Evolutionary conservation across 139 green algal species (phyloP).

Genomic region (Chlamydomonas asymmetrica): DNA sequence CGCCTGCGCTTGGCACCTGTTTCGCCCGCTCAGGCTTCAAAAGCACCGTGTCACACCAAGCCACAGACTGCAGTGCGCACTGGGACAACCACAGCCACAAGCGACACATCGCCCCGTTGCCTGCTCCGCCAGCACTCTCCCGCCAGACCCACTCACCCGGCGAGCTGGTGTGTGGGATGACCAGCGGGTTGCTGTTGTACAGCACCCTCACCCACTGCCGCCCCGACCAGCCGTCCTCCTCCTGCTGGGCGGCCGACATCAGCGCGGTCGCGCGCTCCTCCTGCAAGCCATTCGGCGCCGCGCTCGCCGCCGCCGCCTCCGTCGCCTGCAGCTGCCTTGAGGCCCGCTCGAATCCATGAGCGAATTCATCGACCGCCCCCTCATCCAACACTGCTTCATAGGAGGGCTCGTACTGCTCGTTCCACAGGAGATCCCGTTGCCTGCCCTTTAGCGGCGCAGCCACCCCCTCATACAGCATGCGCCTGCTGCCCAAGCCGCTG

Average conservation of each 20-base stretch:
- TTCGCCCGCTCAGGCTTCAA: too few species aligned
- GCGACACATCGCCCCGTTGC: too few species aligned
- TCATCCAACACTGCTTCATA: not conserved
- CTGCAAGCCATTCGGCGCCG: not conserved
- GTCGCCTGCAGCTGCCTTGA: not conserved
- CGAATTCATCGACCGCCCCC: not conserved
- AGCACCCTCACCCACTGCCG: slow-evolving; percentile 24
- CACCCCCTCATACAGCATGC: too few species aligned
- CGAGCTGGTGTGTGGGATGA: slow-evolving; percentile 2
- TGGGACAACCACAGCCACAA: too few species aligned
- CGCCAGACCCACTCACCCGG: not conserved
- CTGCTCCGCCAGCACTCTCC: too few species aligned
- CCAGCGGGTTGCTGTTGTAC: slow-evolving; percentile 19
- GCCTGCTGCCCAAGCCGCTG: not conserved
- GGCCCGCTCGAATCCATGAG: not conserved
- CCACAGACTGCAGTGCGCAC: too few species aligned
- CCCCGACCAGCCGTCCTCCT: too few species aligned
- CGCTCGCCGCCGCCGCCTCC: not conserved
- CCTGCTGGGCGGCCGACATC: not conserved
- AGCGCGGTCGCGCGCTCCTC: not conserved
- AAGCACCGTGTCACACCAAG: too few species aligned
- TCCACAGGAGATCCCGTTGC: too few species aligned
- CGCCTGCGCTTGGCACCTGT: too few species aligned
- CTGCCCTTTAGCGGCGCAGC: too few species aligned
- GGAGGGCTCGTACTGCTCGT: too few species aligned